A percentile compares a stretch with the other conserved stretches of the same genome.
Conservation (phyloP, 2,329 filamentous ascomycete genomes). For the Chaetothyriales sp. region DNA sequence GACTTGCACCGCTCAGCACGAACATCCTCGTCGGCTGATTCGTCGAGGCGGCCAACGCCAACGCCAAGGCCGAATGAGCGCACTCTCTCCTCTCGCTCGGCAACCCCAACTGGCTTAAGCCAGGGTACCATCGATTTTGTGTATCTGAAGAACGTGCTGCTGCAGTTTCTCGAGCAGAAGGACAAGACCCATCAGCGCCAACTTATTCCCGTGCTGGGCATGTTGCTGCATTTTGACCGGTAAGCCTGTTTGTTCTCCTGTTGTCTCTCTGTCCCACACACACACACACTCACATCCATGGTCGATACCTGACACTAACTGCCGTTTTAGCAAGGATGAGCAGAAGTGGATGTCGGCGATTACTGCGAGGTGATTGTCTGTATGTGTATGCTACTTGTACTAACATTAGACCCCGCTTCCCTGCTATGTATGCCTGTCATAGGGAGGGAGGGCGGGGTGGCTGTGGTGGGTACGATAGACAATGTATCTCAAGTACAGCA, state of each 20-base stretch:
- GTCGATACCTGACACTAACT: constrained; percentile 15
- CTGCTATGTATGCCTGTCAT: too few species aligned
- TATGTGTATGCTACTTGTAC: too few species aligned
- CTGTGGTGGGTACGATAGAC: too few species aligned
- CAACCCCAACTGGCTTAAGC: constrained; percentile 23
- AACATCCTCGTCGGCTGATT: constrained; percentile 33
- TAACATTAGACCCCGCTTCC: too few species aligned
- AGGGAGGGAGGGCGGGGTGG: too few species aligned
- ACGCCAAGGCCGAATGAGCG: constrained; percentile 24
- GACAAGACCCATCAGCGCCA: constrained; percentile 56
- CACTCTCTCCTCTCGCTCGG: constrained; percentile 9
- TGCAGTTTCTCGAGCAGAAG: constrained; percentile 53
- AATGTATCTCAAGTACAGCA: too few species aligned
- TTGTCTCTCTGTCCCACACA: background rate
- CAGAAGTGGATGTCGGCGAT: constrained; percentile 77
- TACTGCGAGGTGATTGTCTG: constrained; percentile 29
- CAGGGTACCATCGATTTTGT: constrained; percentile 41
- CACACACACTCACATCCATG: too few species aligned
- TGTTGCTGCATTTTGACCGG: constrained; percentile 54
- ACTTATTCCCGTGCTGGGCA: constrained; percentile 51
- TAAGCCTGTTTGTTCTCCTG: constrained; percentile 24
- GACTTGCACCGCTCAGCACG: constrained; percentile 38
- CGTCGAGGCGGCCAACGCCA: constrained; percentile 28
- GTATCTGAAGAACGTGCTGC: constrained; percentile 52
- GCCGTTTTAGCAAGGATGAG: constrained; percentile 50